Conservation (phyloP, 1,284 basidiomycete genomes). For the Papiliotrema terrestris region DNA sequence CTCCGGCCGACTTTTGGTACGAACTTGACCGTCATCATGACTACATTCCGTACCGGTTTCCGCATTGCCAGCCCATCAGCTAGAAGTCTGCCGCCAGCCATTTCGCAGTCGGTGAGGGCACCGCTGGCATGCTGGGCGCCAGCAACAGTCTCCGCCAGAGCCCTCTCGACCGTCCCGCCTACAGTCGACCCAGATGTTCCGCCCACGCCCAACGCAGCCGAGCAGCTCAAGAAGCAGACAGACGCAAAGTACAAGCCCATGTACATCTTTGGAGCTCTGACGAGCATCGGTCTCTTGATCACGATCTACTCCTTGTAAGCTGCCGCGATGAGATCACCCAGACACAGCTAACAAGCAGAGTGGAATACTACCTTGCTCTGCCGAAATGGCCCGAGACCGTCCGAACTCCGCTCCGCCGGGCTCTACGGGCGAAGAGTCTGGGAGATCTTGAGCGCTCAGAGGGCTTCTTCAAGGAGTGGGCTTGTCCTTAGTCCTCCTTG, state of each 20-base stretch:
- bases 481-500: not conserved
- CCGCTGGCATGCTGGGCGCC: no score
- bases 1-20: no score
- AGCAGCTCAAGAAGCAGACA: not conserved
- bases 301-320: slow-evolving; percentile 48
- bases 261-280: slow-evolving; percentile 41
- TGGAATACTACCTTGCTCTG: slow-evolving; percentile 47
- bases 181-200: no score
- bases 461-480: slow-evolving; percentile 35
- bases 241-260: not conserved
- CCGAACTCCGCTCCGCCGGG: slow-evolving; percentile 39
- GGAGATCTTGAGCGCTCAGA: slow-evolving; percentile 42
- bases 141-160: no score
- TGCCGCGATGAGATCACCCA: not conserved
- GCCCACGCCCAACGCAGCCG: no score
- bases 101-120: no score
- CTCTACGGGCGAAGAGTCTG: slow-evolving; percentile 39
- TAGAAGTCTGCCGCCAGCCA: no score
- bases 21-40: no score
- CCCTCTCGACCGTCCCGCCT: no score
- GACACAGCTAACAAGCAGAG: slow-evolving; percentile 18
- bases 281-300: slow-evolving; percentile 39
- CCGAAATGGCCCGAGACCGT: slow-evolving; percentile 44
- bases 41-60: no score
- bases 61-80: no score